A percentile compares a stretch with the other conserved stretches of the same genome.
Conservation (phyloP, 345 rosid genomes). For the Salix viminalis region DNA sequence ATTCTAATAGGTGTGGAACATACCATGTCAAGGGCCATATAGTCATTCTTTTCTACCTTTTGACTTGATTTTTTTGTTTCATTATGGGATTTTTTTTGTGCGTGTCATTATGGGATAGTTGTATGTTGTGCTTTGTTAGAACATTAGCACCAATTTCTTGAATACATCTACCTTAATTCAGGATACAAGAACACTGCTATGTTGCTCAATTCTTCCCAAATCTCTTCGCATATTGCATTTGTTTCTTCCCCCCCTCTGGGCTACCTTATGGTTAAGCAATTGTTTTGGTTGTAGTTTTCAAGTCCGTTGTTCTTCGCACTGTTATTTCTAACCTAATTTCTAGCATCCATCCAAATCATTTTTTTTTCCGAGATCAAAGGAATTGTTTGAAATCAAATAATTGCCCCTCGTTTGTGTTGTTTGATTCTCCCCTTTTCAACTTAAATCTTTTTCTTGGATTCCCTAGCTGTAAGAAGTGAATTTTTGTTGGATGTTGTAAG, state of each 20-base stretch:
- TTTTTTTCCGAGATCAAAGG: background rate
- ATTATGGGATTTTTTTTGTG: background rate
- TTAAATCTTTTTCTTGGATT: conserved; percentile 8
- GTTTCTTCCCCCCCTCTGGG: background rate
- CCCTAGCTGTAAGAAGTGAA: conserved; percentile 8
- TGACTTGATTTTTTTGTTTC: background rate
- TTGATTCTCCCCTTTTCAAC: background rate
- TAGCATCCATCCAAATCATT: background rate
- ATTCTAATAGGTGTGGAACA: background rate
- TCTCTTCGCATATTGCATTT: background rate
- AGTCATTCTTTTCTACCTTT: background rate
- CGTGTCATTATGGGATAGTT: background rate
- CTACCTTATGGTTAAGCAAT: background rate
- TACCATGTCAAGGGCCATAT: background rate
- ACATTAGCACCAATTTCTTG: background rate
- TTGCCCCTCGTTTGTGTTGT: conserved; percentile 4
- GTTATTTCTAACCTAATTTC: background rate
- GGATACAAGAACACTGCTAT: background rate
- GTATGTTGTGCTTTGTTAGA: background rate
- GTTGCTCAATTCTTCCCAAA: background rate
- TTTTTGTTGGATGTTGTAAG: conserved; percentile 15
- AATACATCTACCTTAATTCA: background rate
- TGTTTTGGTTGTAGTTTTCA: background rate
- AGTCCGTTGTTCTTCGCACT: background rate
- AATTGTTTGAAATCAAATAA: background rate